Evolutionary conservation across 345 rosid species (phyloP).

Genomic region (Melaleuca alternifolia): DNA sequence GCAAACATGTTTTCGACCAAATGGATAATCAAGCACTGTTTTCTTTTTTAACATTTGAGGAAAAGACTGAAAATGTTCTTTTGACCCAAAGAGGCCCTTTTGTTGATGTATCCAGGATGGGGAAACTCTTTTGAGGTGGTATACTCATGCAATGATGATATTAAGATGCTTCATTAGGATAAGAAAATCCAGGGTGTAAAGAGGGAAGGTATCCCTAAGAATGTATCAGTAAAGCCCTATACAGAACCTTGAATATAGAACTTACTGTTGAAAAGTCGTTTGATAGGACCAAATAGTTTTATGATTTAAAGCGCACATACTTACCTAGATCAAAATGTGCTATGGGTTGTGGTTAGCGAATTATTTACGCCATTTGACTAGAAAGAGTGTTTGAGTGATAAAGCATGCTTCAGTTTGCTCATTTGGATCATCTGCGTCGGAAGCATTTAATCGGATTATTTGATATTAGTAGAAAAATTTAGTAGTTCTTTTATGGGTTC

Average conservation of each 20-base stretch:
- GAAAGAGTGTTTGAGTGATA: background rate
- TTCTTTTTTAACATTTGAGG: background rate
- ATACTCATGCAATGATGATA: background rate
- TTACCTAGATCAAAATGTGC: background rate
- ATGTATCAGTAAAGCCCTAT: background rate
- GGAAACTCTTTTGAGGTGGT: background rate
- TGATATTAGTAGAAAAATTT: too few relatives aligned
- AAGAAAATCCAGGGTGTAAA: background rate
- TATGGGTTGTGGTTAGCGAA: background rate
- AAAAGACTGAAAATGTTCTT: background rate
- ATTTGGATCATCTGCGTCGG: background rate
- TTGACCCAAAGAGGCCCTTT: background rate
- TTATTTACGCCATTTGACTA: background rate
- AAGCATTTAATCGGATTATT: background rate
- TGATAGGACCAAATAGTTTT: background rate
- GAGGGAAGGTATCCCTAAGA: background rate
- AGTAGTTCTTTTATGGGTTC: background rate
- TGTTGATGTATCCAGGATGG: background rate
- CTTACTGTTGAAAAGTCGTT: background rate
- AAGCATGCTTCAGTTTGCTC: background rate
- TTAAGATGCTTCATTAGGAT: background rate
- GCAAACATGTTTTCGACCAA: background rate
- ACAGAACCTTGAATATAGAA: background rate
- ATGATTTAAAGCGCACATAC: background rate
- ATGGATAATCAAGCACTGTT: background rate